A percentile compares a stretch with the other conserved stretches of the same genome.
Conservation (phyloP, 2,329 filamentous ascomycete genomes). For the Blumeriella jaapii region DNA sequence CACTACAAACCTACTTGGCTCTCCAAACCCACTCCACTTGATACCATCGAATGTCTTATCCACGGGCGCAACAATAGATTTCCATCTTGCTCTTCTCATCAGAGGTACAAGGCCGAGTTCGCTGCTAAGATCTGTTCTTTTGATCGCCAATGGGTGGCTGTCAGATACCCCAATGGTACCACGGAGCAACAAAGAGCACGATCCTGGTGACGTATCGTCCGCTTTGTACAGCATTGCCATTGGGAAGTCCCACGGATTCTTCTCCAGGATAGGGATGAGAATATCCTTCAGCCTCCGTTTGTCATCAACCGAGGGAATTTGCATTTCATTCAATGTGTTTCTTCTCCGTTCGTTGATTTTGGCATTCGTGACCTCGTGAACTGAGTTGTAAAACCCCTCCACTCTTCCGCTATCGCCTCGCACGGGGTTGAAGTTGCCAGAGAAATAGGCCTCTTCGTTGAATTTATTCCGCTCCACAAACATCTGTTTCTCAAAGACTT, state of each 20-base stretch:
- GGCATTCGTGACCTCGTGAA: conserved; percentile 18
- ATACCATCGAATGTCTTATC: conserved; percentile 18
- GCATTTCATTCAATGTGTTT: conserved; percentile 17
- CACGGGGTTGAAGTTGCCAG: conserved; percentile 22
- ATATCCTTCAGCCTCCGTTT: conserved; percentile 8
- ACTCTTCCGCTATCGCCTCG: conserved; percentile 16
- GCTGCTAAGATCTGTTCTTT: conserved; percentile 15
- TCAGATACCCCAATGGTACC: conserved; percentile 19
- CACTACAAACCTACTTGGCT: conserved; percentile 17
- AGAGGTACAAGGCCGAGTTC: conserved; percentile 16
- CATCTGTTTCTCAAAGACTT: conserved; percentile 18
- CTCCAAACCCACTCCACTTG: conserved; percentile 18
- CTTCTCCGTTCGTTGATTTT: conserved; percentile 19
- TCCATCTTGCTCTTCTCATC: conserved; percentile 13
- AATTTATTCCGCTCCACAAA: conserved; percentile 18
- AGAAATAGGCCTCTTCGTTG: conserved; percentile 22
- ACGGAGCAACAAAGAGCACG: conserved; percentile 7
- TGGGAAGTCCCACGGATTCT: conserved; percentile 19
- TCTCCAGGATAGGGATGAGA: conserved; percentile 17
- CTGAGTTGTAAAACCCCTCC: conserved; percentile 19
- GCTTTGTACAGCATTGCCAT: conserved; percentile 22
- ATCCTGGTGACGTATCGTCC: conserved; percentile 14
- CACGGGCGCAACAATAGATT: conserved; percentile 15
- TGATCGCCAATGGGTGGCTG: conserved; percentile 13
- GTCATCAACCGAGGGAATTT: conserved; percentile 8